These are phyloP conservation scores for Crithidia bombi DNA, from an alignment of 208 protist genomes.

Conservation along the genomic window DNA sequence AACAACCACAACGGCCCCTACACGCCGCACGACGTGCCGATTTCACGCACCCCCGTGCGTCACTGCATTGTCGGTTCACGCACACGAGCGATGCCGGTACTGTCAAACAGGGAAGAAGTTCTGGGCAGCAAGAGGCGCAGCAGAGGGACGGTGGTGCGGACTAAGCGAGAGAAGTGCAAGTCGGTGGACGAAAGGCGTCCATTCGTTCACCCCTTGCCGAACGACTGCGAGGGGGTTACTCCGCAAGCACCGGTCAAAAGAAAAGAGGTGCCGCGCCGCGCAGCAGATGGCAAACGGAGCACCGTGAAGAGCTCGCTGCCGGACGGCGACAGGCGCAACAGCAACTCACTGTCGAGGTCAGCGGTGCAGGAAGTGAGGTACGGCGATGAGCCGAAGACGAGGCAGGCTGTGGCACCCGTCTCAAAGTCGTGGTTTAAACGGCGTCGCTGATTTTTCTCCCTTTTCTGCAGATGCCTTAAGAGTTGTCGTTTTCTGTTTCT, in stretches of 20 bases:
- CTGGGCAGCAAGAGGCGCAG: background rate
- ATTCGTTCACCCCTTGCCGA: background rate
- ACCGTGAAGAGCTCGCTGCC: background rate
- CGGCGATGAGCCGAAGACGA: background rate
- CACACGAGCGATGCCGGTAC: background rate
- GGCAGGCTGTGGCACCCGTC: background rate
- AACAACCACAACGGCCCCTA: background rate
- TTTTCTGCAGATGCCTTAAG: too few species aligned
- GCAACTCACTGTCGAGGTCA: background rate
- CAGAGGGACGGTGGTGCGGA: background rate
- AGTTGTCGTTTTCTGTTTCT: too few species aligned
- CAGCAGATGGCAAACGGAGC: background rate
- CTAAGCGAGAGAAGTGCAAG: background rate
- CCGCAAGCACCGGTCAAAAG: background rate
- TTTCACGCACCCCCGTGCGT: background rate
- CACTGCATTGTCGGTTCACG: too few species aligned
- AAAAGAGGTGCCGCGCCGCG: background rate
- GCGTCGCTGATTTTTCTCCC: background rate
- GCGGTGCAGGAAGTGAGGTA: background rate
- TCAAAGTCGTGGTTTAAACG: background rate
- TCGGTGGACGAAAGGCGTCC: background rate
- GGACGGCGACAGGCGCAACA: background rate
- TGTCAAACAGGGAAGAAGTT: conserved; percentile 11
- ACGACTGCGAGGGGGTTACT: background rate
- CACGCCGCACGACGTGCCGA: background rate